Conservation (phyloP, 2,329 filamentous ascomycete genomes). For the Rhexocercosporidium sp. region DNA sequence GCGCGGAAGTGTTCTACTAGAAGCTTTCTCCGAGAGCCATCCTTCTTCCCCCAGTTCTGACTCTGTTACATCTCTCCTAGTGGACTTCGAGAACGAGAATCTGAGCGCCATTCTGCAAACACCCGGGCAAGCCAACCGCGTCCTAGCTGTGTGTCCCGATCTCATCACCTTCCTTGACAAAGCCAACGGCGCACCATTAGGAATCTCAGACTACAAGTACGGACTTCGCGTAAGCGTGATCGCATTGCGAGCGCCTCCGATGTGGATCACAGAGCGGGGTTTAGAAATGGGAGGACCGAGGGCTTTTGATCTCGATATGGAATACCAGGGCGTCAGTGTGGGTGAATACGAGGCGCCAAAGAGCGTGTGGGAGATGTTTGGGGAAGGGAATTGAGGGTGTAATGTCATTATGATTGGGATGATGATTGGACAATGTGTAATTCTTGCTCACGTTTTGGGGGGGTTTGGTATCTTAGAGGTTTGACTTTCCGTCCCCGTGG, state of each 20-base stretch:
- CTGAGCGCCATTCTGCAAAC: slow-evolving; percentile 33
- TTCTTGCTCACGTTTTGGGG: not conserved
- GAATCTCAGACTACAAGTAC: slow-evolving; percentile 56
- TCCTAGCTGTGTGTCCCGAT: slow-evolving; percentile 39
- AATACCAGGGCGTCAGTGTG: slow-evolving; percentile 32
- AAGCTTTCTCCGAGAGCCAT: slow-evolving; percentile 23
- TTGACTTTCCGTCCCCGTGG: not conserved
- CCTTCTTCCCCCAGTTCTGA: not conserved
- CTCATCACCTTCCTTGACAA: slow-evolving; percentile 47
- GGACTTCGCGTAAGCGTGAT: slow-evolving; percentile 57
- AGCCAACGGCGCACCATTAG: slow-evolving; percentile 54
- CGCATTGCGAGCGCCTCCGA: slow-evolving; percentile 53
- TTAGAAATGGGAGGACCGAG: slow-evolving; percentile 48
- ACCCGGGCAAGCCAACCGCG: slow-evolving; percentile 27
- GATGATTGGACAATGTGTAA: not conserved
- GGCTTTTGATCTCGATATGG: slow-evolving; percentile 45
- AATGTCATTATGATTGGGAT: not conserved
- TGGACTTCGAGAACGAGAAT: slow-evolving; percentile 43
- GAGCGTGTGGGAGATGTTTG: slow-evolving; percentile 41
- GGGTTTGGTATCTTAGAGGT: not conserved
- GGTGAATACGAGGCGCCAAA: slow-evolving; percentile 36
- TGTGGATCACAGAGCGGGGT: slow-evolving; percentile 51
- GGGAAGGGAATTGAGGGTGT: not conserved
- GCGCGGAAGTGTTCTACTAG: slow-evolving; percentile 37
- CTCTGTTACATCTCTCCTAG: slow-evolving; percentile 23